Base-by-base conservation (phyloP, 495 filamentous ascomycete species). In the Podospora fimiseda region DNA sequence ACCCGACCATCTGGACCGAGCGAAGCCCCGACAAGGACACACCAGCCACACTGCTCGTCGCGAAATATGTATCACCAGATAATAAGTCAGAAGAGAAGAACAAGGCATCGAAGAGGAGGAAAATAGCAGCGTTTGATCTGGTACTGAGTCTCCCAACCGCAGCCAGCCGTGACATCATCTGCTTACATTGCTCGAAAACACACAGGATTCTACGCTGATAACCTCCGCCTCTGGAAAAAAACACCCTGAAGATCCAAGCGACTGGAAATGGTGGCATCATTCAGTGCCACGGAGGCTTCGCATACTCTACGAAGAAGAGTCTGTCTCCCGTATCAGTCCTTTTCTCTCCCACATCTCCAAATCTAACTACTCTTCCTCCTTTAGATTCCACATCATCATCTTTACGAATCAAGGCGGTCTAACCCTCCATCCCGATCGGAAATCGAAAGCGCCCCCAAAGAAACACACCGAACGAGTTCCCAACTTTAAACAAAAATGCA, bases 201-300 rank as follows among this genome's bases (percentile, higher is more conserved):
- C 43, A 22, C 46, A 93, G 85, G 93, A 96, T 68, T 91, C 86
- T 38, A 99, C 94, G 5, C 66, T 99, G 14, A 89, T 97, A 50
- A 72, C 74, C 3, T 85, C 88, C 0, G 74, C 78, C 0, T 95
- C 93, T 0, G 91, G 91, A 4, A 93, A 89, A 62, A 82, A 76
- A 22, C 91, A 90, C 54, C 76, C 82, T 5, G 78, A 76, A 56
- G 81, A 82, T 53, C 76, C 82, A 0, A 68, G 74, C 3, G 93
- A 97, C 67, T 99, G 93, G 93, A 87, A 86, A 70, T 99, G 93
- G 93, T 97, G 91, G 91, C 74, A 95, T 62, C 41, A 69, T 9
- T 77, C 67, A 15, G 88, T 96, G 1, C 88, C 89, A 1, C 67
- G 63, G 0, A 78, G 68, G 11, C 56, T 98, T 8, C 78, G 76